Evolutionary conservation across 306 rosid species (phyloP).

Genomic region (Sechiopsis laciniata): DNA sequence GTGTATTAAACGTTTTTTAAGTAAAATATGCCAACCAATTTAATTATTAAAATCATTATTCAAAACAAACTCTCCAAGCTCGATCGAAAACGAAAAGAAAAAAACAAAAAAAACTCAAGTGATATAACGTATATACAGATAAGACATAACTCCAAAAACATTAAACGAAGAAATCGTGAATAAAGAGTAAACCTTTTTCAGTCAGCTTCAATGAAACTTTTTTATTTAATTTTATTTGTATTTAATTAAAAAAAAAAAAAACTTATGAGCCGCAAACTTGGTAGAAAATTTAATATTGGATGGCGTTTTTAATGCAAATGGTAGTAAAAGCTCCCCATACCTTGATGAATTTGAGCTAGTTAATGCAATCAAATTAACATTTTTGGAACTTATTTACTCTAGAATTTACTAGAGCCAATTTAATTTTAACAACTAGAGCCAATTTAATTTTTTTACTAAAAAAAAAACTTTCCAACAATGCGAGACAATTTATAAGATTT

Average conservation of each 20-base stretch:
- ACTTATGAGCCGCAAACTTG: neutral
- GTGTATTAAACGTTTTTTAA: no score
- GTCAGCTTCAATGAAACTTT: neutral
- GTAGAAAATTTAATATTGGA: neutral
- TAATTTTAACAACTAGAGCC: neutral
- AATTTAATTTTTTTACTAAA: neutral
- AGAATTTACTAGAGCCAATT: neutral
- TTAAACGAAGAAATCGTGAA: neutral
- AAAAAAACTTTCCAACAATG: neutral
- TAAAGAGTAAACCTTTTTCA: neutral
- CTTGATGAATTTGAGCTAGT: neutral
- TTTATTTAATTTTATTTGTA: no score
- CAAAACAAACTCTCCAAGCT: slow-evolving; percentile 1
- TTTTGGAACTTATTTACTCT: neutral
- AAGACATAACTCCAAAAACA: neutral
- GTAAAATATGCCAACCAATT: no score
- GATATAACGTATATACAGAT: neutral
- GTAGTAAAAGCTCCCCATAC: neutral
- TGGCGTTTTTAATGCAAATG: slow-evolving; percentile 12
- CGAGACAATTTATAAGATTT: neutral
- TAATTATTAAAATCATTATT: no score
- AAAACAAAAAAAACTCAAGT: neutral
- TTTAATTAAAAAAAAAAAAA: no score
- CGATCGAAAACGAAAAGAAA: no score
- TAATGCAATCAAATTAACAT: neutral